Base-by-base conservation (phyloP, 2,329 filamentous ascomycete species). In the Alternaria incomplexa region DNA sequence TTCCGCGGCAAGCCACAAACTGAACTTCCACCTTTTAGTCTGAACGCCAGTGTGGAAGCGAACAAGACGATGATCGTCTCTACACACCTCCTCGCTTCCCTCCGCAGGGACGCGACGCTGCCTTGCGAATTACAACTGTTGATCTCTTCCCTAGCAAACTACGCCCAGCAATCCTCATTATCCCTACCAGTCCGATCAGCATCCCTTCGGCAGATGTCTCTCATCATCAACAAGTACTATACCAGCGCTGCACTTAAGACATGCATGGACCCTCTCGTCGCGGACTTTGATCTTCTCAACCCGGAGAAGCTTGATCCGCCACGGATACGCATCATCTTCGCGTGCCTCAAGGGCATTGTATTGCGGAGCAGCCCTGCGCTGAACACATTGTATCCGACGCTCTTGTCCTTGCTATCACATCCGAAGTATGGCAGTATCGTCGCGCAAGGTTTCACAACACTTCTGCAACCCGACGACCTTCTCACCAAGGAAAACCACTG, bases 401-500 rank as follows among this genome's bases (percentile, higher is more conserved):
- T 89, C 3, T 79, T 90, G 7, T 81, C 81, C 4, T 81, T 83
- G 5, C 82, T 90, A 4, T 77, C 83, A 3, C 80, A 84, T 65
- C 72, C 79, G n/a, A 71, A 73, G 50, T 83, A 85, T 45, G 87
- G 87, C 52, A 80, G 78, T 44, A 81, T 80, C 12, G 82, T 87
- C 36, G 86, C 88, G 2, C 83, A 84, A 51, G 85, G 86, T 25
- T 91, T 91, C 69, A 78, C 83, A 13, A 85, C 86, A 9, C 82
- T 91, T 4, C 82, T 91, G 6, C 82, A 86, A 25, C 83, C 87
- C 3, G 88, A 90, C 67, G 87, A 89, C 64, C 80, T 91, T 22
- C 79, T 91, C 36, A 87, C 83, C 12, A 84, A 86, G 63, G 79
- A 83, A 40, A 91, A 91, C 68, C 85, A 88, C 64, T 89, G 88